Base-by-base conservation (phyloP, 31 red algal genomes). In the Endocladia muricata region DNA sequence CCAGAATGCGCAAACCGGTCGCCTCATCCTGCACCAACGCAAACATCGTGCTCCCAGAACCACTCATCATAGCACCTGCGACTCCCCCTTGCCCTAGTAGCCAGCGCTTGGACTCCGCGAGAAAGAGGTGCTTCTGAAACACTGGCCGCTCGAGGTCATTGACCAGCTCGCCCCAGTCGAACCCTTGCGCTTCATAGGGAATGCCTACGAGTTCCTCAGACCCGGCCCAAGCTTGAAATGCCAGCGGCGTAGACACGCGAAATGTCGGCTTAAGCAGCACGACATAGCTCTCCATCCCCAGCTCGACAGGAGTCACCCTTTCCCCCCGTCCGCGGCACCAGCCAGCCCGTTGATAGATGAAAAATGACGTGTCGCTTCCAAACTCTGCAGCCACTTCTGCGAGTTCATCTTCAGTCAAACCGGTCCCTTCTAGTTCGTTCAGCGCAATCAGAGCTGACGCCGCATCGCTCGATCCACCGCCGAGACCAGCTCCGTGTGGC, bases 311-410 rank as follows among this genome's bases (percentile, higher is more conserved):
- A n/a, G n/a, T n/a, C n/a, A n/a, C n/a, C n/a, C n/a, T n/a, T n/a
- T 99, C 95, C 1, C 95, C 95, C n/a, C 95, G 79, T 25, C 93
- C 97, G 30, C 93, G 90, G 54, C 97, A 99, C 37, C 81, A 88
- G 28, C 93, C 97, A 23, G 93, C 93, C 22, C 97, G 93, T 17
- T 54, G 13, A 23, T 92, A 99, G 23, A 99, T 74, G 76, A 99
- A 99, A 51, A 99, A 99, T 0, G 97, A 81, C 7, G 93, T 76
- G 66, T 99, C 97, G 1, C 89, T 91, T 7, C 97, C 97, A 57
- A 99, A 74, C 23, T 88, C 85, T 2, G 92, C 88, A 2, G 84
- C 93, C 26, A 87, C 91, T 39, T 93, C 74, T n/a, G 85, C 87
- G n/a, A 99, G 74, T 35, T 94, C 32, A 28, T 74, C 60, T 34